Evolutionary conservation across 768 basidiomycete species (phyloP).

Genomic region (Termitomyces sp.): DNA sequence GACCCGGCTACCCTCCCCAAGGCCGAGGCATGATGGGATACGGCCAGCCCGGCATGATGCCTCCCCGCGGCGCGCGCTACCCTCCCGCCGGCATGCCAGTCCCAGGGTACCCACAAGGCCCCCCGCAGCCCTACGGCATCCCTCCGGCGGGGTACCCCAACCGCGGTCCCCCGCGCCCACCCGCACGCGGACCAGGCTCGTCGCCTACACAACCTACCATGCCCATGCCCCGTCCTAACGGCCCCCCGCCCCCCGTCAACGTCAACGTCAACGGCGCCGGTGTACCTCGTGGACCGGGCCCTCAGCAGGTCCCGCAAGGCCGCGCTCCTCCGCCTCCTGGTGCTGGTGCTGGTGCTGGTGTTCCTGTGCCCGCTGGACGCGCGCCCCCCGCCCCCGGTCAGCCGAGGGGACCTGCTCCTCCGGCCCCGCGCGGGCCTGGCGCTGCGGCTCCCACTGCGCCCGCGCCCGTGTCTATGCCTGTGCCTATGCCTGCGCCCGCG

Average conservation of each 20-base stretch:
- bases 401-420: conserved; percentile 34
- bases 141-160: conserved; percentile 53
- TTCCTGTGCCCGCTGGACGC: conserved; percentile 11
- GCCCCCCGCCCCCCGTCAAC: conserved; percentile 38
- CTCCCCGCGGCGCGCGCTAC: conserved; percentile 57
- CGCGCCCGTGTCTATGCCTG: conserved; percentile 18
- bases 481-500: conserved; percentile 30
- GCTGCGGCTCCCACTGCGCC: conserved; percentile 32
- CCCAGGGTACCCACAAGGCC: conserved; percentile 45
- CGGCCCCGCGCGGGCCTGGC: conserved; percentile 39
- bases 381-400: conserved; percentile 4
- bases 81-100: conserved; percentile 9
- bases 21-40: conserved; percentile 79
- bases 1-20: conserved; percentile 80
- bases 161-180: conserved; percentile 59
- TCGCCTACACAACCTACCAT: conserved; percentile 67
- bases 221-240: conserved; percentile 66
- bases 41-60: conserved; percentile 82
- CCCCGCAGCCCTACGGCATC: conserved; percentile 73
- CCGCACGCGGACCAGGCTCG: conserved; percentile 65
- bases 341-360: conserved; percentile 1
- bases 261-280: conserved; percentile 44
- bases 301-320: conserved; percentile 11
- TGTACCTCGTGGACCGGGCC: conserved; percentile 40
- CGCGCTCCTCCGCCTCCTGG: conserved; percentile 5